Conservation (phyloP, 2,329 filamentous ascomycete species). For the Phyllosticta citriasiana region DNA sequence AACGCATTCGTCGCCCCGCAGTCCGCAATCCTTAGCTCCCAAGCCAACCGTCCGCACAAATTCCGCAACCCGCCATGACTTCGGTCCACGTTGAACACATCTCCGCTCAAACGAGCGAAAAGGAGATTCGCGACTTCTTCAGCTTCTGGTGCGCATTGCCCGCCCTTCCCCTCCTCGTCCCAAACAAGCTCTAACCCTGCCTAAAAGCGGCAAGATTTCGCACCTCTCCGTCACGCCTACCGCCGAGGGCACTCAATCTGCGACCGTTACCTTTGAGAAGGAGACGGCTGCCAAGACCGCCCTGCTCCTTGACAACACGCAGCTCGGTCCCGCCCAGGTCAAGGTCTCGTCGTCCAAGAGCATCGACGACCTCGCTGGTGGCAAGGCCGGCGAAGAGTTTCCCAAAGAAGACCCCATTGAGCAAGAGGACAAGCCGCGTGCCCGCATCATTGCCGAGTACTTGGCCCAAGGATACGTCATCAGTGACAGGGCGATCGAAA, state of each 20-base stretch:
- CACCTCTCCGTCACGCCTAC: slow-evolving; percentile 63
- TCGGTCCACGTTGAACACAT: slow-evolving; percentile 90
- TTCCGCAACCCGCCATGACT: slow-evolving; percentile 32
- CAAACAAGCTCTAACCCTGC: slow-evolving; percentile 14
- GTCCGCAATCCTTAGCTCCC: neutral
- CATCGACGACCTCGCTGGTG: slow-evolving; percentile 52
- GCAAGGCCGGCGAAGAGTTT: slow-evolving; percentile 43
- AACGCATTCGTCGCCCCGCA: neutral
- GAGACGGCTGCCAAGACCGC: slow-evolving; percentile 94
- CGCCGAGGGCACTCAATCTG: slow-evolving; percentile 60
- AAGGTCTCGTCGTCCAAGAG: slow-evolving; percentile 67
- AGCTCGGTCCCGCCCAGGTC: slow-evolving; percentile 66
- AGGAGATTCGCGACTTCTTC: slow-evolving; percentile 94
- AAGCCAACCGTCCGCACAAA: neutral
- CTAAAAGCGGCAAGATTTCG: slow-evolving; percentile 75
- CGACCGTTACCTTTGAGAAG: slow-evolving; percentile 94
- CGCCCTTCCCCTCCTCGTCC: neutral
- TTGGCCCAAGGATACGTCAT: slow-evolving; percentile 89
- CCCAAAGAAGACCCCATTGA: slow-evolving; percentile 47
- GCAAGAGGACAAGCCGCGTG: slow-evolving; percentile 94
- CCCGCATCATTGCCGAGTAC: slow-evolving; percentile 91
- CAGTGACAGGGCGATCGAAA: slow-evolving; percentile 65
- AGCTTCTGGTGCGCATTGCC: slow-evolving; percentile 66
- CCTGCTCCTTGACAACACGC: slow-evolving; percentile 91
- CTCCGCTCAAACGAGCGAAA: slow-evolving; percentile 67